Conservation (phyloP, 2,329 filamentous ascomycete species). For the Aaosphaeria arxii region DNA sequence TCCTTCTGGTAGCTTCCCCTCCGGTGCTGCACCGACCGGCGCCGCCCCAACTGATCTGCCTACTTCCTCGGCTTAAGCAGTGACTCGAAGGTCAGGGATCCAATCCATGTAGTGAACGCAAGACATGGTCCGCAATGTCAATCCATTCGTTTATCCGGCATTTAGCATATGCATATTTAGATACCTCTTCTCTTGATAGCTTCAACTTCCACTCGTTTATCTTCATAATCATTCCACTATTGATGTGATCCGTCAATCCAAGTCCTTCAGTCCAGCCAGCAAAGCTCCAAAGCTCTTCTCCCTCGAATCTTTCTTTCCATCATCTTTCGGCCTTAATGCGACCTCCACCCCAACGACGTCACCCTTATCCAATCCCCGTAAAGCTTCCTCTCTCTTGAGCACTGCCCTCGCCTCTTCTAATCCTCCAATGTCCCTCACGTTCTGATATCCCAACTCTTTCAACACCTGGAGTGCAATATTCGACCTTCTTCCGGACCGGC, state of each 20-base stretch:
- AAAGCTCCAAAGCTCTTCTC: conserved; percentile 19
- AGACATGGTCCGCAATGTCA: too few relatives aligned
- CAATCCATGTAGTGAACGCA: too few relatives aligned
- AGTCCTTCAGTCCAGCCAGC: conserved; percentile 25
- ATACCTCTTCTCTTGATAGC: too few relatives aligned
- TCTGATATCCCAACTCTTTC: conserved; percentile 23
- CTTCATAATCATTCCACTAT: too few relatives aligned
- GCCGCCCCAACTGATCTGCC: neutral
- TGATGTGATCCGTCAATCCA: neutral
- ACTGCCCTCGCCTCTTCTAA: conserved; percentile 29
- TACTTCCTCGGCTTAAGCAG: too few relatives aligned
- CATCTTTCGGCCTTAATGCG: conserved; percentile 1
- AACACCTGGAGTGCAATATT: conserved; percentile 30
- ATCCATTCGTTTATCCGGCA: too few relatives aligned
- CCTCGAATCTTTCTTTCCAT: conserved; percentile 12
- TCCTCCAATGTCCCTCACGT: conserved; percentile 35
- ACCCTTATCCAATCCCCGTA: conserved; percentile 9
- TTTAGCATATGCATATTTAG: too few relatives aligned
- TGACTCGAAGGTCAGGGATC: too few relatives aligned
- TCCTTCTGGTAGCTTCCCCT: conserved; percentile 5
- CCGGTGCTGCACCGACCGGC: conserved; percentile 8
- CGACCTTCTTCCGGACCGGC: conserved; percentile 32
- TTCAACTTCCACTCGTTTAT: too few relatives aligned
- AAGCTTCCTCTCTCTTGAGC: conserved; percentile 24
- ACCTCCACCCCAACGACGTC: conserved; percentile 3